Evolutionary conservation across 148 eudicot genomes (phyloP).

Genomic region (Rhododendron molle): DNA sequence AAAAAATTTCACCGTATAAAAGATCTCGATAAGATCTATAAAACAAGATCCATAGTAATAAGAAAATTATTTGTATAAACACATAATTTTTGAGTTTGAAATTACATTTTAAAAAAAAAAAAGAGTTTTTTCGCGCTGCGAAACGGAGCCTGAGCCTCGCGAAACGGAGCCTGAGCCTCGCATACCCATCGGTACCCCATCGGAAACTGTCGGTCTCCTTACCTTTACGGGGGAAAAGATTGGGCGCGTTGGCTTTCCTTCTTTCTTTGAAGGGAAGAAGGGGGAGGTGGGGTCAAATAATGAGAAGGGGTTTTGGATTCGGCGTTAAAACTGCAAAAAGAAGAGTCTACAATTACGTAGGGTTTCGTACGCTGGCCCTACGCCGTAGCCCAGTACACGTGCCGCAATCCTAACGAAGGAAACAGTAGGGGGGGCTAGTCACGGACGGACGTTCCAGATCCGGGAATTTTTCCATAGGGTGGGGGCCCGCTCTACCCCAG

Average conservation of each 20-base stretch:
- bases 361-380: not conserved
- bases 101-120: no score
- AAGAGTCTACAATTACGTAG: not conserved
- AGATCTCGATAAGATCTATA: no score
- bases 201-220: no score
- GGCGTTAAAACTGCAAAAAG: conserved; percentile 5
- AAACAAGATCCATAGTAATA: no score
- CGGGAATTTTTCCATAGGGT: not conserved
- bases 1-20: no score
- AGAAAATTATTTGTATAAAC: no score
- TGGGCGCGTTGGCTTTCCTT: not conserved
- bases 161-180: no score
- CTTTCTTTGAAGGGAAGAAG: not conserved
- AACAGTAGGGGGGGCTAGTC: conserved; percentile 3
- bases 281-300: not conserved
- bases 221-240: no score
- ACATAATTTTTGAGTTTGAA: no score
- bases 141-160: no score
- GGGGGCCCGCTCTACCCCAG: not conserved
- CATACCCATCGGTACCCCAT: no score
- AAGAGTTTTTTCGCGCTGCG: no score
- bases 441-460: conserved; percentile 5
- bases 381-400: not conserved
- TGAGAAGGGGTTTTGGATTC: not conserved
- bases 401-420: not conserved